Evolutionary conservation across 140 eudicot species (phyloP), one percentile per base, ranked within the genome.

Genomic region (Ambrosia hybrid): DNA sequence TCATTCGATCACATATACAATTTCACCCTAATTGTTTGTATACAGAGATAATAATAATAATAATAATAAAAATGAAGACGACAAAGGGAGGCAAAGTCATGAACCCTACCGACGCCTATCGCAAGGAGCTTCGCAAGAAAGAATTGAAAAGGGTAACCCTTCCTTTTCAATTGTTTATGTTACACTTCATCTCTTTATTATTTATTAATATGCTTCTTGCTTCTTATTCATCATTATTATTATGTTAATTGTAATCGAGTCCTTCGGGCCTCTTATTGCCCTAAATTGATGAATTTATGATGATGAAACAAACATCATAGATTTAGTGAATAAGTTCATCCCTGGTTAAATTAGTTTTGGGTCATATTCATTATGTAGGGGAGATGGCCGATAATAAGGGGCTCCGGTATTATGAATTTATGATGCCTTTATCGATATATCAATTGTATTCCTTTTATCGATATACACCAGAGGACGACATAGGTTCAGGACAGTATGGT

Each of bases 81-180:
- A 93, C 96, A 39, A 93, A 93, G 81, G 96, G 98, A 16, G 98
- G 98, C 68, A 93, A 93, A 81, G 91, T 87, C 73, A 93, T 93
- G 98, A 93, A 93, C 96, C 98, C 98, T 85, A 93, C 98, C 73
- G 98, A 93, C 67, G 96, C 98, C 43, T 93, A 87, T 76, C 95
- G 98, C 43, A 93, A 93, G 61, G 97, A 90, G 88, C 95, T 87
- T 49, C 98, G 98, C 39, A 93, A 90, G 55, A 88, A 86, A 77
- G 98, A 93, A 90, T 79, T 93, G 52, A 93, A 93, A 77, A 72
- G 98, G 83, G 98, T 90, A 81, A 67, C 52, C 64, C 39, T 57
- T 62, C 12, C 10, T 57, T 73, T 57, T 66, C 9, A 41, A 8
- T 68, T 17, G 11, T n/a, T 49, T 67, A 16, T 37, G 1, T 51